Evolutionary conservation across 148 eudicot genomes (phyloP), one percentile per base, ranked within the genome.

Genomic region (Heliamphora exappendiculata): DNA sequence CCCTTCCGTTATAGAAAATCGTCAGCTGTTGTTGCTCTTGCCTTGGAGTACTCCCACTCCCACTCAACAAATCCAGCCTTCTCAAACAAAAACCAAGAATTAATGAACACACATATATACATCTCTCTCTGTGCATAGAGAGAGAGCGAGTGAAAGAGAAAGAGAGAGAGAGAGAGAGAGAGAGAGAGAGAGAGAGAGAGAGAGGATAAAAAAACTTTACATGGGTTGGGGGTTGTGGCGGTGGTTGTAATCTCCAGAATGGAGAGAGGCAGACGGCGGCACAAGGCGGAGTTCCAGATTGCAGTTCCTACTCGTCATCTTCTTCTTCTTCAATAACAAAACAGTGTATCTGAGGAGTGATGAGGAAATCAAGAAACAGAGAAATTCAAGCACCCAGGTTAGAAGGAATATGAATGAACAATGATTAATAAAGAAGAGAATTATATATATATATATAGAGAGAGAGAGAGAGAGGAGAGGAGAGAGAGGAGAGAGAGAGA

Each of bases 1-100:
- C 72, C 58, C 47, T 81, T 77, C 87, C 89, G 17, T 82, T 69
- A 63, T 82, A 86, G 76, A 86, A 83, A 22, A 88, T 81, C 8
- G 89, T 86, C 39, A 86, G 59, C 81, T 65, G 83, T 31, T 81
- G 82, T 31, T 66, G 47, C n/a, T 12, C 14, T 7, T 24, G 64
- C 54, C 51, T 67, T 31, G 60, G 62, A 60, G 42, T 63, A 37
- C 13, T 34, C 37, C 36, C 14, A 14, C 20, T 60, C 26, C 36
- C n/a, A 31, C 36, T 62, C 14, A 2, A 41, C 39, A 44, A 17
- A 29, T 44, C 70, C 54, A 45, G 2, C 70, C 78, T 75, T 63
- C 49, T 63, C 57, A 20, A 47, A 1, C 11, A 1, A 47, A 31
- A 14, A 2, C 41, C 1, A 9, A 13, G 12, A 60, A 14, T 13